These are phyloP conservation scores for Ogataea angusta DNA, from an alignment of 805 yeast genomes.

Conservation along the genomic window DNA sequence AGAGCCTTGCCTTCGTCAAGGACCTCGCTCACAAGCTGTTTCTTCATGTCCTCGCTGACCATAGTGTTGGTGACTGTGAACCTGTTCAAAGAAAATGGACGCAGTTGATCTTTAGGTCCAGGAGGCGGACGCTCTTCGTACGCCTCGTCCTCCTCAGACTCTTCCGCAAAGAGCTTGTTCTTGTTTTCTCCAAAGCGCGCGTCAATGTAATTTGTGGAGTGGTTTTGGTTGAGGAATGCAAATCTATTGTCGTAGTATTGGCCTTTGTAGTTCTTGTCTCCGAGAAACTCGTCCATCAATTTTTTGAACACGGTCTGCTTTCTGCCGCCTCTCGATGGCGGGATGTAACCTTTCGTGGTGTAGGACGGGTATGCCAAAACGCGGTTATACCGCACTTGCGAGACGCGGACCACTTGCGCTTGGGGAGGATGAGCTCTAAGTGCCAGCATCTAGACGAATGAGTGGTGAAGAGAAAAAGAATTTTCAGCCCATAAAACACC, in stretches of 20 bases:
- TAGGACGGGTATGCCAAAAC: conserved; percentile 53
- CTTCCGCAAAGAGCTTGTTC: too few species aligned
- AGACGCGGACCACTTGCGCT: conserved; percentile 22
- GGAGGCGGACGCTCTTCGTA: conserved; percentile 4
- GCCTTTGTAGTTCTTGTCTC: conserved; percentile 81
- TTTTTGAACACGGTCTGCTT: conserved; percentile 54
- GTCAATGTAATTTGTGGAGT: conserved; percentile 68
- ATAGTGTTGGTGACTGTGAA: conserved; percentile 64
- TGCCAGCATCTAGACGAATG: conserved; percentile 1
- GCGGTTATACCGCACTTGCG: conserved; percentile 48
- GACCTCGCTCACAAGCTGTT: conserved; percentile 52
- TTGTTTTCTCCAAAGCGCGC: conserved; percentile 44
- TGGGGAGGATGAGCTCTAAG: conserved; percentile 1
- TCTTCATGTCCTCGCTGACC: conserved; percentile 57
- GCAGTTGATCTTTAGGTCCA: conserved; percentile 35
- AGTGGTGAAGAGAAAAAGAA: conserved; percentile 1
- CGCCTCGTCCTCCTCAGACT: not conserved
- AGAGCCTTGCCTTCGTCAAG: conserved; percentile 48
- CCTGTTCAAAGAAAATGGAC: conserved; percentile 80
- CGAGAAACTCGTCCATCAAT: conserved; percentile 71
- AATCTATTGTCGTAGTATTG: conserved; percentile 76
- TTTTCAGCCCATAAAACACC: conserved; percentile 10
- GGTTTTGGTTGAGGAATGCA: conserved; percentile 61
- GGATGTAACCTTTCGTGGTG: conserved; percentile 42
- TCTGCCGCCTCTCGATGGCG: conserved; percentile 29